Percentiles rank a stretch among this genome's conserved stretches.
phyloP scores from a whole-genome alignment of 2,329 filamentous ascomycete genomes.

The Raffaelea ambrosiae region DNA sequence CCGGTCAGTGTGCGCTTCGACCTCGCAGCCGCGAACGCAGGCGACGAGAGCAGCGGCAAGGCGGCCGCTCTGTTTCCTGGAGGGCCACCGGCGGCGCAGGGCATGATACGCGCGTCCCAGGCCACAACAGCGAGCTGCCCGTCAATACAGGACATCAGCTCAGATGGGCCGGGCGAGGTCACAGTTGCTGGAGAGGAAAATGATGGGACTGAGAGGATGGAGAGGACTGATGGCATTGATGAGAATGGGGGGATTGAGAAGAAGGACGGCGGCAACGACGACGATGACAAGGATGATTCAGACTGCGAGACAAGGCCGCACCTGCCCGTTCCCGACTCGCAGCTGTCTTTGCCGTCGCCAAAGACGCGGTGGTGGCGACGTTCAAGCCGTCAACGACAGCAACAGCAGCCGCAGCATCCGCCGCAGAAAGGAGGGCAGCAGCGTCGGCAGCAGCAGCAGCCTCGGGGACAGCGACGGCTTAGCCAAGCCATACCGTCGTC shows the following conservation, averaged over 20 bases:
- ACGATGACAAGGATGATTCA: too few species aligned
- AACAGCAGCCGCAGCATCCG: too few species aligned
- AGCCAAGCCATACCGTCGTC: neutral
- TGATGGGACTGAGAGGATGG: too few species aligned
- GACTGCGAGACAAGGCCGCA: neutral
- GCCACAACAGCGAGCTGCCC: constrained; percentile 32
- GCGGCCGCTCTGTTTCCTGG: neutral
- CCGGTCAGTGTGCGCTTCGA: too few species aligned
- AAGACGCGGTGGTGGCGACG: constrained; percentile 15
- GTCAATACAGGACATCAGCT: neutral
- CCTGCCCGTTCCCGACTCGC: neutral
- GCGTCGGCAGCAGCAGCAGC: neutral
- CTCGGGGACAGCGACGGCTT: neutral
- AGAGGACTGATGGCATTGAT: too few species aligned
- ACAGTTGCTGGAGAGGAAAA: too few species aligned
- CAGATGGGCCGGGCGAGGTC: too few species aligned
- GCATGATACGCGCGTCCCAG: constrained; percentile 17
- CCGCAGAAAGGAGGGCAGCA: neutral
- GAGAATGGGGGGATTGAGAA: too few species aligned
- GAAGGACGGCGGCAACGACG: too few species aligned
- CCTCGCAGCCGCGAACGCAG: neutral
- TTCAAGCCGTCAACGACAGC: neutral
- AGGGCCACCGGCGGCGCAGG: neutral
- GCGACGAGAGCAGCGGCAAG: neutral
- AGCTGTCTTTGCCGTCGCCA: neutral